Percentiles rank a stretch among this genome's conserved stretches.
Conservation (phyloP, 352 stramenopile species). For the Phytophthora megakarya region DNA sequence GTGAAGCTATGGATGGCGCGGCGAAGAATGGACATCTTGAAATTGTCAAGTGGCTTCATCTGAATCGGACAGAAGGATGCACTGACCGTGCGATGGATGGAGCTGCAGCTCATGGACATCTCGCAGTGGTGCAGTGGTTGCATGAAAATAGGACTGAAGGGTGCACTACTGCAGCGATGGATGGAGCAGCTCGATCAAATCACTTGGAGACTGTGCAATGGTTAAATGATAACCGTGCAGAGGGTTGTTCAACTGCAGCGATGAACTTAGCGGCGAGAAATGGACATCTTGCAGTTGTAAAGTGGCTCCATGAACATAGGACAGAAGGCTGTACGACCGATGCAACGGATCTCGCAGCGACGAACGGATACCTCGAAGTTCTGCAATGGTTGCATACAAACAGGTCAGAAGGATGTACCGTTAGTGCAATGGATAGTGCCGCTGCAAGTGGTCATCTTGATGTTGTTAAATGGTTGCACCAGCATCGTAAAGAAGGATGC, state of each 20-base stretch:
- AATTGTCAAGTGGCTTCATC: constrained; percentile 28
- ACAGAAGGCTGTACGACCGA: constrained; percentile 27
- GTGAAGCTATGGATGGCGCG: constrained; percentile 25
- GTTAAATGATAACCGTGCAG: constrained; percentile 15
- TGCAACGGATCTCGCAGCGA: constrained; percentile 29
- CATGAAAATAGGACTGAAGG: constrained; percentile 22
- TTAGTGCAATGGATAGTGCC: constrained; percentile 23
- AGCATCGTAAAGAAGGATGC: constrained; percentile 31
- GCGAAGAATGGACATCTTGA: constrained; percentile 28
- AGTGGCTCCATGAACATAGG: constrained; percentile 26
- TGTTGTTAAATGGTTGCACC: constrained; percentile 35
- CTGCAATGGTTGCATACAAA: constrained; percentile 52
- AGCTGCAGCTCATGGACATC: constrained; percentile 30
- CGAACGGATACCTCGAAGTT: constrained; percentile 45
- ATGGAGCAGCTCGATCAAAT: constrained; percentile 24
- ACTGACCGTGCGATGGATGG: constrained; percentile 32
- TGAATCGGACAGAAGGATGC: constrained; percentile 32
- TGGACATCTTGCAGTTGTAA: constrained; percentile 20
- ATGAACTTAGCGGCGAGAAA: constrained; percentile 34
- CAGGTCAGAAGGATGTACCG: constrained; percentile 24
- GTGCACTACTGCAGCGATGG: constrained; percentile 29
- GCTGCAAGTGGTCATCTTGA: constrained; percentile 22
- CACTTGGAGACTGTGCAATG: constrained; percentile 23
- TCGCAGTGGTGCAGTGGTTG: constrained; percentile 22
- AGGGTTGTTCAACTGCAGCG: constrained; percentile 21